Evolutionary conservation across 225 moss, liverwort and hornwort species (phyloP).

Genomic region (Takakia lepidozioides): DNA sequence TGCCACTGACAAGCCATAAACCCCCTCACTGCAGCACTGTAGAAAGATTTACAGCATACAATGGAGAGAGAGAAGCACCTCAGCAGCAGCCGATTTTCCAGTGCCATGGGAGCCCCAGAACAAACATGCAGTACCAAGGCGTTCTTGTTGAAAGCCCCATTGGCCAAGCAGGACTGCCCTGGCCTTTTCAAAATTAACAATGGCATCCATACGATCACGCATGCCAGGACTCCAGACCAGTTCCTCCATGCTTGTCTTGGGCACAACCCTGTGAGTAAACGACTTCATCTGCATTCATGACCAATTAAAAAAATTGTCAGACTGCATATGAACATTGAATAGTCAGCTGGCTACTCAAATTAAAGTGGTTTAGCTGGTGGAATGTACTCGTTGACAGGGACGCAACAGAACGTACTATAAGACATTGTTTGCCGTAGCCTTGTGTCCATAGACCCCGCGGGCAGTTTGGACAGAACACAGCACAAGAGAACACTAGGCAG

Average conservation of each 20-base stretch:
- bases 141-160: slow-evolving; percentile 56
- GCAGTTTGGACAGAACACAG: too few species aligned
- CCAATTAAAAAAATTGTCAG: background rate
- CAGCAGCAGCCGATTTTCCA: slow-evolving; percentile 50
- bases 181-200: slow-evolving; percentile 48
- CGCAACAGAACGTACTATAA: too few species aligned
- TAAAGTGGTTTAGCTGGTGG: too few species aligned
- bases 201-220: slow-evolving; percentile 47
- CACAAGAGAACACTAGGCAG: too few species aligned
- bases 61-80: slow-evolving; percentile 12
- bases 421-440: too few species aligned
- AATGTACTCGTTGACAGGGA: too few species aligned
- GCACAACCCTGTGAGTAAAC: slow-evolving; percentile 52
- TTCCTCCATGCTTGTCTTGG: slow-evolving; percentile 53
- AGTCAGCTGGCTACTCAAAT: too few species aligned
- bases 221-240: slow-evolving; percentile 32
- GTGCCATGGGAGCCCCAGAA: slow-evolving; percentile 63
- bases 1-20: too few species aligned
- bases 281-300: slow-evolving; percentile 45
- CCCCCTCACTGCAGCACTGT: too few species aligned
- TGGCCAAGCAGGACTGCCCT: slow-evolving; percentile 53
- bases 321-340: too few species aligned
- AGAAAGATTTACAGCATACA: background rate
- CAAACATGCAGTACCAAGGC: slow-evolving; percentile 50
- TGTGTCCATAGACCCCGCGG: too few species aligned